Base-by-base conservation (phyloP, 805 yeast species). In the Candida oleophila region DNA sequence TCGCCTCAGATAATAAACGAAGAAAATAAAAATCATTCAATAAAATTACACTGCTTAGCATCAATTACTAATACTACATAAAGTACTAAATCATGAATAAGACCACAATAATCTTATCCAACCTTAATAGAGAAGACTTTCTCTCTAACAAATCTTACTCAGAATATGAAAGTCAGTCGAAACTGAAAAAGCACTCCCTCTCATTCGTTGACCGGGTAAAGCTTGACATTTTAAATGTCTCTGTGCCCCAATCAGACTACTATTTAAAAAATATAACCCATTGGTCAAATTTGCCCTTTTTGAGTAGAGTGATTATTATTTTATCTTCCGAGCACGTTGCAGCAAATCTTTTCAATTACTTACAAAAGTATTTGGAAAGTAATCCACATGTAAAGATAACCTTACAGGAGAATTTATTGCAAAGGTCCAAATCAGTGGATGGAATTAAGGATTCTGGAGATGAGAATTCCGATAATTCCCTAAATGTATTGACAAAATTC, bases 261-360 rank as follows among this genome's bases (percentile, higher is more conserved):
- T 61, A 44, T 37, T 44, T 65, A 25, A 56, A 57, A 38, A 54
- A 58, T 30, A 66, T 71, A 28, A 49, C 55, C 37, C 58, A 66
- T 52, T 72, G 75, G 75, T 63, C 71, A 20, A 64, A 61, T 36
- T 52, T 72, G 37, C 66, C 76, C n/a, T 68, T 65, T 41, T 58
- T 72, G 43, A 59, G 54, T 45, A 50, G 77, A 28, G 58, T 68
- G n/a, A 63, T 71, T 21, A 61, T 70, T 41, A 68, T 71, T n/a
- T 59, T 71, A 52, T 59, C 61, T 42, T 57, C 58, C 21, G 71
- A 62, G 30, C 43, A 38, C 1, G 56, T 61, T 4, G 73, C 74
- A 8, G 18, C 44, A 15, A 41, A 49, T n/a, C 57, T 69, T 1
- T 61, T 53, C 45, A 38, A 54, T 12, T 59, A 46, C 45, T 56